Conservation (phyloP, 1,284 basidiomycete species). For the Termitomyces sp. region DNA sequence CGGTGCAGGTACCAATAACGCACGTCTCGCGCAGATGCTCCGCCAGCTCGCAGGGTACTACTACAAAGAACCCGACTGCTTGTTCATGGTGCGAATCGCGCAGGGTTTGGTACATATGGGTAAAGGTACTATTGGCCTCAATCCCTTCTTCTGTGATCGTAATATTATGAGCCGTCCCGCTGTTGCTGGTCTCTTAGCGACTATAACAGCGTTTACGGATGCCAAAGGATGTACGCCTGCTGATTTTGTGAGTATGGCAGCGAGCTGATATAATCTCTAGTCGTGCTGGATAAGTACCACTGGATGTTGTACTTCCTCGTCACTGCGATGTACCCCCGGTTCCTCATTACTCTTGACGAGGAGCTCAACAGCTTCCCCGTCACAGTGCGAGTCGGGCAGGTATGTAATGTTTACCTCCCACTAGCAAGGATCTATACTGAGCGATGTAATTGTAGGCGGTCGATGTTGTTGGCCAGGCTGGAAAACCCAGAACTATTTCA, state of each 20-base stretch:
- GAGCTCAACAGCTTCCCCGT: constrained; percentile 81
- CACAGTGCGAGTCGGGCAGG: constrained; percentile 93
- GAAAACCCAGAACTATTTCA: constrained; percentile 87
- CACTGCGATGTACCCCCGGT: constrained; percentile 96
- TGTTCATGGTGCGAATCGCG: constrained; percentile 95
- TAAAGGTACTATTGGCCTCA: constrained; percentile 97
- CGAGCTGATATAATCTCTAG: constrained; percentile 32
- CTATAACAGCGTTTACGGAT: constrained; percentile 90
- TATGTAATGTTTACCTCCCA: constrained; percentile 24
- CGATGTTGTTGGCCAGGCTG: constrained; percentile 88
- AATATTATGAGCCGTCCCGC: constrained; percentile 87
- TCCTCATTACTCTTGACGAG: constrained; percentile 96
- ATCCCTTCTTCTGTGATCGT: constrained; percentile 95
- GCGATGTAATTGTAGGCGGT: constrained; percentile 51
- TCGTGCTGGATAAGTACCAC: constrained; percentile 91
- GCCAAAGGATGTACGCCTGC: constrained; percentile 77
- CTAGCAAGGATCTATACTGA: not conserved
- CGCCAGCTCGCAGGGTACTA: constrained; percentile 96
- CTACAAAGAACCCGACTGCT: constrained; percentile 93
- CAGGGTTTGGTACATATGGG: constrained; percentile 99
- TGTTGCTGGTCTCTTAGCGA: constrained; percentile 87
- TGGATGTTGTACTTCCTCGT: constrained; percentile 99
- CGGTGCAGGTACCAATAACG: constrained; percentile 98
- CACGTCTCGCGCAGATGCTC: constrained; percentile 95
- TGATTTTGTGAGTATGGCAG: not conserved